These are phyloP conservation scores for Xylona heveae DNA, from an alignment of 495 filamentous ascomycete species.

Conservation along the genomic window DNA sequence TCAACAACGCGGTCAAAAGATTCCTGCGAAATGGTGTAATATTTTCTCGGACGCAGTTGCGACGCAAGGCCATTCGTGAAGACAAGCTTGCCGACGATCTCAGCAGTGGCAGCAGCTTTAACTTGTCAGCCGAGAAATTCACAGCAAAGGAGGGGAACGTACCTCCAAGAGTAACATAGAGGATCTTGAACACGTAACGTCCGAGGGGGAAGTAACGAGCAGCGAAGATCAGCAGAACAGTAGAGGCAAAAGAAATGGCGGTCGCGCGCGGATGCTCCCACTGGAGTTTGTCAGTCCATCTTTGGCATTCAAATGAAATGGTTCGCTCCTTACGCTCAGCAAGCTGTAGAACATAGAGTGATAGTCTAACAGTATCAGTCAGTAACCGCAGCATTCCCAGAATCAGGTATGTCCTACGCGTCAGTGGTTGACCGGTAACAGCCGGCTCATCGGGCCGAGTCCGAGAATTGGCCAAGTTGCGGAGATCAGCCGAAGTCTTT, in stretches of 20 bases:
- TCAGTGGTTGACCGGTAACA: conserved; percentile 71
- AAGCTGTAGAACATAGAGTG: conserved; percentile 90
- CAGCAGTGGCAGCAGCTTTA: conserved; percentile 49
- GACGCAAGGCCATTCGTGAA: conserved; percentile 62
- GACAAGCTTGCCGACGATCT: conserved; percentile 54
- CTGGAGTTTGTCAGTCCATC: conserved; percentile 18
- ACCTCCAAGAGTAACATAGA: conserved; percentile 49
- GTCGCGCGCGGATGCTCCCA: conserved; percentile 65
- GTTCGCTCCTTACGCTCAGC: conserved; percentile 35
- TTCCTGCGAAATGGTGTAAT: conserved; percentile 78
- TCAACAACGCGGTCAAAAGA: conserved; percentile 60
- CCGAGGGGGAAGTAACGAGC: conserved; percentile 76
- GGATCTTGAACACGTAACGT: conserved; percentile 70
- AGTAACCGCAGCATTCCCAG: conserved; percentile 5
- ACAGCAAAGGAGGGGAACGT: conserved; percentile 12
- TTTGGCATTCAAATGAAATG: conserved; percentile 2
- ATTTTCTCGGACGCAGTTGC: conserved; percentile 73
- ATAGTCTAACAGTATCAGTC: conserved; percentile 35
- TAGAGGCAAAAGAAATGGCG: conserved; percentile 54
- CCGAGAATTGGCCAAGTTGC: conserved; percentile 50
- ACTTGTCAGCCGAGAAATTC: conserved; percentile 13
- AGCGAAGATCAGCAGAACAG: conserved; percentile 66
- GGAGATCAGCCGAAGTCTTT: conserved; percentile 53
- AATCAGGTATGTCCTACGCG: conserved; percentile 27
- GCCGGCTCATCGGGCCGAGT: conserved; percentile 44